A percentile compares a stretch with the other conserved stretches of the same genome.
Evolutionary conservation across 2,329 filamentous ascomycete species (phyloP).

Genomic region (Fusarium lateritium): DNA sequence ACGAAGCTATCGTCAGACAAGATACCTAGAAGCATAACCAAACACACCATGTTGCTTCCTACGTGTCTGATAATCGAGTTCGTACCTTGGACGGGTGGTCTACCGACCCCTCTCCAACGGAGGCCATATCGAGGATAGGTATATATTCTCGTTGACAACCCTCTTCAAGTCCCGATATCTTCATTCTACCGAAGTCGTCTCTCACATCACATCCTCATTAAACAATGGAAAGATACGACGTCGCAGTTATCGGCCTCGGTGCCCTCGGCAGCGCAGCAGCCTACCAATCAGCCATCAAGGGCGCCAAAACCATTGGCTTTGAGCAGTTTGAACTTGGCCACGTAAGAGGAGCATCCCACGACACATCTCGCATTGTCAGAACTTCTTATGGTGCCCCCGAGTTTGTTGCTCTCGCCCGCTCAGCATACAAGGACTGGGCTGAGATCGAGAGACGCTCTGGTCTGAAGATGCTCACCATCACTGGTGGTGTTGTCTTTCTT

Average conservation of each 20-base stretch:
- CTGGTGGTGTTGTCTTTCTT: slow-evolving; percentile 38
- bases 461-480: slow-evolving; percentile 29
- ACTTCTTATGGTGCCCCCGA: slow-evolving; percentile 34
- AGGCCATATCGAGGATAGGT: not conserved
- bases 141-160: not conserved
- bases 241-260: slow-evolving; percentile 18
- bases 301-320: slow-evolving; percentile 35
- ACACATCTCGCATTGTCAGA: slow-evolving; percentile 40
- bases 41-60: not conserved
- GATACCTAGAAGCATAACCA: not conserved
- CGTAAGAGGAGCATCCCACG: slow-evolving; percentile 37
- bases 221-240: slow-evolving; percentile 4
- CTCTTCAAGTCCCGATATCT: not conserved
- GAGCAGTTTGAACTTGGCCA: slow-evolving; percentile 43
- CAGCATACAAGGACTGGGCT: slow-evolving; percentile 38
- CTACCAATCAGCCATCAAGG: slow-evolving; percentile 31
- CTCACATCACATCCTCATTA: not conserved
- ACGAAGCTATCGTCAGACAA: not conserved
- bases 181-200: not conserved
- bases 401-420: slow-evolving; percentile 32
- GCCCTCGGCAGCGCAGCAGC: slow-evolving; percentile 33
- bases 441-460: slow-evolving; percentile 22
- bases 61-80: not conserved
- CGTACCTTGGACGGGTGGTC: not conserved
- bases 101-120: not conserved